Percentiles rank a stretch among this genome's conserved stretches.
phyloP scores from a whole-genome alignment of 1,284 basidiomycete species.

The Cryptococcus floricola region DNA sequence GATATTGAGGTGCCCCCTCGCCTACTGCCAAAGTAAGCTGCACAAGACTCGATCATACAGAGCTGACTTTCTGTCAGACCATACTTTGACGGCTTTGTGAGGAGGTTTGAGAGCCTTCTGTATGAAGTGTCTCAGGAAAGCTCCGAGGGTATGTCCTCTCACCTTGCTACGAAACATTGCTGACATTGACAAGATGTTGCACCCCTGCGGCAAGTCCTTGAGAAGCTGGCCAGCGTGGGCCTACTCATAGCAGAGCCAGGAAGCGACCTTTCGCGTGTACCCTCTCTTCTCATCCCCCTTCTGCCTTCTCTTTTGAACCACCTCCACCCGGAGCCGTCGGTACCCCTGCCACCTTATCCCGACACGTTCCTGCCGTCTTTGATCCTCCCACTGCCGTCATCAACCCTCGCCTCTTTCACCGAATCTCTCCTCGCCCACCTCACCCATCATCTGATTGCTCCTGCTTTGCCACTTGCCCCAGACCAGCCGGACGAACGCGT shows the following conservation, averaged over 20 bases:
- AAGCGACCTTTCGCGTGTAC: conserved; percentile 8
- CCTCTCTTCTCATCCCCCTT: conserved; percentile 31
- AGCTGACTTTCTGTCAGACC: conserved; percentile 39
- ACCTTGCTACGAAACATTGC: not conserved
- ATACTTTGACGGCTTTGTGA: conserved; percentile 57
- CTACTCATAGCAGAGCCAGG: conserved; percentile 19
- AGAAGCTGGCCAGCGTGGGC: conserved; percentile 31
- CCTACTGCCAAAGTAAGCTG: conserved; percentile 27
- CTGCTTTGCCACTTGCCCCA: conserved; percentile 5
- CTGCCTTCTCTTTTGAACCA: conserved; percentile 42
- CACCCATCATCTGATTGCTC: conserved; percentile 9
- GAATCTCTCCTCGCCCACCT: conserved; percentile 28
- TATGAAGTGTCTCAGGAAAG: conserved; percentile 54
- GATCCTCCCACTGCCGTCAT: conserved; percentile 59
- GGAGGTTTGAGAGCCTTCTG: conserved; percentile 36
- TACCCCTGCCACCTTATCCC: conserved; percentile 58
- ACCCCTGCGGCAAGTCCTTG: conserved; percentile 20
- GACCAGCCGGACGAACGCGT: conserved; percentile 20
- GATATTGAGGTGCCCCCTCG: conserved; percentile 18
- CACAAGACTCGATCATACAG: not conserved
- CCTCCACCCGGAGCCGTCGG: conserved; percentile 50
- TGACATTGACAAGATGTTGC: conserved; percentile 7
- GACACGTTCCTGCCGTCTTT: conserved; percentile 57
- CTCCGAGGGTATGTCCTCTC: not conserved
- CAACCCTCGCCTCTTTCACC: conserved; percentile 36